These are phyloP conservation scores for Malassezia psittaci DNA, from an alignment of 1,284 basidiomycete species.

Conservation along the genomic window DNA sequence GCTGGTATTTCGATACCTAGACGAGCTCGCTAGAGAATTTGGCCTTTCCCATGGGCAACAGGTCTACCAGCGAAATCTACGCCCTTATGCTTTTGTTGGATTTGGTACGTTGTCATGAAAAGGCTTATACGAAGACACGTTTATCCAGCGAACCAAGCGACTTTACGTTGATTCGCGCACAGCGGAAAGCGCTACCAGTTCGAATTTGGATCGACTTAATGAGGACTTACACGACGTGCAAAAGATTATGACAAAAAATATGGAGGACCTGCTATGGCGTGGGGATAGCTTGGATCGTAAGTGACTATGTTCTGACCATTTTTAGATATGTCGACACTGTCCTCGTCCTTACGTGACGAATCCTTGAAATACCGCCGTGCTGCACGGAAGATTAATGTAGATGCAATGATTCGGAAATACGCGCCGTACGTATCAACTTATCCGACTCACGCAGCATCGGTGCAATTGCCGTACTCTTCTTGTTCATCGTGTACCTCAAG, in stretches of 20 bases:
- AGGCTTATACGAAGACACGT: constrained; percentile 62
- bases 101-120: constrained; percentile 22
- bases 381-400: constrained; percentile 83
- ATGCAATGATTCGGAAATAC: constrained; percentile 88
- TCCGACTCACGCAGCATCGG: constrained; percentile 24
- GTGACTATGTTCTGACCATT: constrained; percentile 1
- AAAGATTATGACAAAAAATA: constrained; percentile 99
- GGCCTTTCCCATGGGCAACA: constrained; percentile 46
- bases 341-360: constrained; percentile 91
- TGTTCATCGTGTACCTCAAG: constrained; percentile 83
- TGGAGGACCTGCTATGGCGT: constrained; percentile 97
- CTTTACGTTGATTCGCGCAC: constrained; percentile 88
- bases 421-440: constrained; percentile 62
- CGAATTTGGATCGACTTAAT: constrained; percentile 75
- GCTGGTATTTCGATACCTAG: constrained; percentile 91
- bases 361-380: constrained; percentile 95
- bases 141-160: constrained; percentile 94
- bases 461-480: constrained; percentile 50
- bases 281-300: constrained; percentile 83
- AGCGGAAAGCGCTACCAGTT: constrained; percentile 59
- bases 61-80: constrained; percentile 35
- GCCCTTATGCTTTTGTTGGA: constrained; percentile 43
- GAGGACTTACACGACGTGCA: constrained; percentile 96
- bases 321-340: constrained; percentile 76
- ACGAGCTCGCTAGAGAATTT: constrained; percentile 94